phyloP scores from a whole-genome alignment of 2,329 filamentous ascomycete species.

The Botryosphaeria dothidea region DNA sequence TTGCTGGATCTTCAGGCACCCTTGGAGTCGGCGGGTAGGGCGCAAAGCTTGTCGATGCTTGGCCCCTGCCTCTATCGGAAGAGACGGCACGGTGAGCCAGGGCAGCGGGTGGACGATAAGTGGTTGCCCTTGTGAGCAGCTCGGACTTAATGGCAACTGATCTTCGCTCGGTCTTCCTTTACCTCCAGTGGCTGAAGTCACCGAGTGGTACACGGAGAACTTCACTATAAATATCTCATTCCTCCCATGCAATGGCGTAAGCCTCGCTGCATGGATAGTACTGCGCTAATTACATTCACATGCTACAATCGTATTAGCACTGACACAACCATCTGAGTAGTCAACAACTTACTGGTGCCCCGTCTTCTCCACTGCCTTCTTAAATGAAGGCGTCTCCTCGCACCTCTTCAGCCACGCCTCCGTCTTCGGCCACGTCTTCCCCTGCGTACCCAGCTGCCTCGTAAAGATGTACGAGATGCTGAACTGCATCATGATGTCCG shows the following conservation, averaged over 20 bases:
- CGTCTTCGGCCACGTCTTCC: conserved; percentile 34
- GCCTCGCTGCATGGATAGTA: too few species aligned
- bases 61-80: not conserved
- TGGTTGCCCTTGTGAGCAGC: not conserved
- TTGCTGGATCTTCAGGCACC: not conserved
- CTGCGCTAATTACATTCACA: too few species aligned
- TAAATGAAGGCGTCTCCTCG: conserved; percentile 36
- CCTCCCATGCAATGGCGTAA: too few species aligned
- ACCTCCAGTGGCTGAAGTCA: too few species aligned
- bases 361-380: conserved; percentile 44
- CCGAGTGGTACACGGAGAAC: too few species aligned
- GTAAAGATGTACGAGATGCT: conserved; percentile 42
- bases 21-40: not conserved
- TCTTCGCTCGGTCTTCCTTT: too few species aligned
- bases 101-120: not conserved
- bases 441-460: conserved; percentile 39
- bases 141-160: not conserved
- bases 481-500: conserved; percentile 51
- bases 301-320: not conserved
- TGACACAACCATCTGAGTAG: not conserved
- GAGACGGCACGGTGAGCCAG: not conserved
- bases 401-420: conserved; percentile 41
- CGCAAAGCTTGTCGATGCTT: conserved; percentile 13
- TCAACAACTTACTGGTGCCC: conserved; percentile 25
- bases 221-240: too few species aligned